Evolutionary conservation across 1,284 basidiomycete genomes (phyloP), one percentile per base, ranked within the genome.

Genomic region (Lentinus polychrous): DNA sequence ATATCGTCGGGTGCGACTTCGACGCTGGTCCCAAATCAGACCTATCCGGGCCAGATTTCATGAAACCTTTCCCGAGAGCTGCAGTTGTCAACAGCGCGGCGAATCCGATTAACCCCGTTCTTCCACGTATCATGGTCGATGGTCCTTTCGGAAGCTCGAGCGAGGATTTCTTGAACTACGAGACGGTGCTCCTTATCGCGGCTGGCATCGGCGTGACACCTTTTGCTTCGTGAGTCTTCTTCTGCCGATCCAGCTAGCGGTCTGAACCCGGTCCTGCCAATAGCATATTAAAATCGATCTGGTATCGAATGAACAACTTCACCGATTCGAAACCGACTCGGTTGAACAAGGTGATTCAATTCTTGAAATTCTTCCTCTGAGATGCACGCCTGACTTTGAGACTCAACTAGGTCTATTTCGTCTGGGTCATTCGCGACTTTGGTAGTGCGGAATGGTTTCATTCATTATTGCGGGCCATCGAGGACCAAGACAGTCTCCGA

Each of bases 141-240:
- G 90, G 89, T 35, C 90, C 90, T 8, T 93, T 92, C 62, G 90
- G 90, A n/a, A 84, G 79, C 56, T 88, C 91, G 3, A 83, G 79
- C 36, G 91, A 93, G 65, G 90, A 93, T 61, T 92, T 88, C 61
- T 71, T 88, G 61, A 90, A 90, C 53, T 93, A 80, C 57, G 91
- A 94, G 67, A 89, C 89, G 2, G 75, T 92, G 24, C 69, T 94
- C 14, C 78, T 93, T 40, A 86, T 93, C 44, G 91, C 89, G 55
- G 89, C 85, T 46, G 92, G 92, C 66, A 94, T 94, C 55, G 92
- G 92, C 59, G 91, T 94, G 20, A 94, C 92, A 0, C 92, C 92
- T 2, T 95, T 94, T 60, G 91, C 92, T 46, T 91, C 87, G 75
- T 86, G 60, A 63, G 83, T 78, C 23, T 23, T 41, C 5, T 27